phyloP scores from a whole-genome alignment of 495 filamentous ascomycete species.

The Penicillium desertorum region DNA sequence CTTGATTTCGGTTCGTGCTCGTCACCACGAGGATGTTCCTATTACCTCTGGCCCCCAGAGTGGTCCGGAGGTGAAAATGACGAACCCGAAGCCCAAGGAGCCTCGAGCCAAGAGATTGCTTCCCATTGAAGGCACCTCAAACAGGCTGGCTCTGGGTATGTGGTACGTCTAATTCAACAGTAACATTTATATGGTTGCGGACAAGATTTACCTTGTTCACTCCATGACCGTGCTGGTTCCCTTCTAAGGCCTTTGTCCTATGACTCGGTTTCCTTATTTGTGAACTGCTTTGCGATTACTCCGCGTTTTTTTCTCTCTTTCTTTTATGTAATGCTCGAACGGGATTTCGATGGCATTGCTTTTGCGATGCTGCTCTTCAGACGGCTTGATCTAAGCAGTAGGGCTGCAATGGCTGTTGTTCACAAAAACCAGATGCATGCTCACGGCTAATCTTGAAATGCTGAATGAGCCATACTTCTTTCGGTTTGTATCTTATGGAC shows the following conservation, averaged over 20 bases:
- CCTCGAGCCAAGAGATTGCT: conserved; percentile 32
- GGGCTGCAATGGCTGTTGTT: background rate
- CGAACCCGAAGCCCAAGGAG: conserved; percentile 37
- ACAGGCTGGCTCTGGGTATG: conserved; percentile 38
- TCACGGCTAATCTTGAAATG: background rate
- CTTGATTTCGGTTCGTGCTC: conserved; percentile 76
- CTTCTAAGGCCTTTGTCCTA: background rate
- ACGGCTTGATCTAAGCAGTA: background rate
- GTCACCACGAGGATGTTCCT: conserved; percentile 57
- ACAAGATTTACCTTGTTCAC: background rate
- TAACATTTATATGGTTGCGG: background rate
- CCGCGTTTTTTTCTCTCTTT: background rate
- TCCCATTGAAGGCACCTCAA: conserved; percentile 35
- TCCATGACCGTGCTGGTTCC: background rate
- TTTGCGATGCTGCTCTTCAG: background rate
- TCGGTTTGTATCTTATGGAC: background rate
- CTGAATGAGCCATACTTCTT: background rate
- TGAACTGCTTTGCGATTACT: background rate
- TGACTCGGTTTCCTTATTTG: background rate
- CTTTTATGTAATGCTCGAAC: background rate
- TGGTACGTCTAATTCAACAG: conserved; percentile 39
- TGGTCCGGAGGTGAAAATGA: conserved; percentile 39
- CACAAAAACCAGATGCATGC: background rate
- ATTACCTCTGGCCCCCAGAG: conserved; percentile 44
- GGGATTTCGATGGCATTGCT: background rate